A percentile compares a stretch with the other conserved stretches of the same genome.
Conservation (phyloP, 345 rosid species). For the Aethionema arabicum region DNA sequence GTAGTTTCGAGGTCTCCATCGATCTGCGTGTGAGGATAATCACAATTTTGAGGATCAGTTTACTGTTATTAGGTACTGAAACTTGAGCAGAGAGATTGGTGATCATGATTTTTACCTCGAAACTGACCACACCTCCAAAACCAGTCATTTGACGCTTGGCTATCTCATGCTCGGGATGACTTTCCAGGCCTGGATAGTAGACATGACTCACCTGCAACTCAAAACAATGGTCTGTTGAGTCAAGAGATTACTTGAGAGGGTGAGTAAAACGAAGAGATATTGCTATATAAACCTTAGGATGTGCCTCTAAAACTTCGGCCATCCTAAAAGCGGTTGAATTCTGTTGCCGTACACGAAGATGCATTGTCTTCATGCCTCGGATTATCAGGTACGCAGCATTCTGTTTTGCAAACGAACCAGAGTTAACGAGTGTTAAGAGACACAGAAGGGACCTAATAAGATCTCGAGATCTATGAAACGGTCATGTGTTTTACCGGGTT, state of each 20-base stretch:
- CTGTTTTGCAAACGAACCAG: slow-evolving; percentile 41
- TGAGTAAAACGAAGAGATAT: not conserved
- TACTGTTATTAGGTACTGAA: slow-evolving; percentile 1
- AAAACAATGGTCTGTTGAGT: not conserved
- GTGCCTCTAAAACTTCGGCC: slow-evolving; percentile 99
- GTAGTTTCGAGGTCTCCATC: slow-evolving; percentile 79
- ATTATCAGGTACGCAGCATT: slow-evolving; percentile 90
- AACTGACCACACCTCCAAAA: slow-evolving; percentile 98
- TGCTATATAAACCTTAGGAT: slow-evolving; percentile 78
- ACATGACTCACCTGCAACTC: slow-evolving; percentile 71
- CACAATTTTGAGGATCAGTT: slow-evolving; percentile 21
- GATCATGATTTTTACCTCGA: slow-evolving; percentile 60
- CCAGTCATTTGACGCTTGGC: slow-evolving; percentile 98
- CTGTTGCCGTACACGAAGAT: slow-evolving; percentile 98
- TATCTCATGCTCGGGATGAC: slow-evolving; percentile 91
- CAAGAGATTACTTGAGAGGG: not conserved
- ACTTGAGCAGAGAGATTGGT: not conserved
- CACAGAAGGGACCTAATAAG: slow-evolving; percentile 3
- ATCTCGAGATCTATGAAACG: slow-evolving; percentile 10
- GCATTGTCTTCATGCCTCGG: slow-evolving; percentile 99
- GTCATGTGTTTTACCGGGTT: slow-evolving; percentile 61
- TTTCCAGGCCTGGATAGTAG: slow-evolving; percentile 85
- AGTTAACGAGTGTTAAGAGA: slow-evolving; percentile 4
- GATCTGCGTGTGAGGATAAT: slow-evolving; percentile 41
- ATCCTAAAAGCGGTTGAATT: slow-evolving; percentile 88